Conservation (phyloP, 768 basidiomycete species). For the Lactarius trivialis region DNA sequence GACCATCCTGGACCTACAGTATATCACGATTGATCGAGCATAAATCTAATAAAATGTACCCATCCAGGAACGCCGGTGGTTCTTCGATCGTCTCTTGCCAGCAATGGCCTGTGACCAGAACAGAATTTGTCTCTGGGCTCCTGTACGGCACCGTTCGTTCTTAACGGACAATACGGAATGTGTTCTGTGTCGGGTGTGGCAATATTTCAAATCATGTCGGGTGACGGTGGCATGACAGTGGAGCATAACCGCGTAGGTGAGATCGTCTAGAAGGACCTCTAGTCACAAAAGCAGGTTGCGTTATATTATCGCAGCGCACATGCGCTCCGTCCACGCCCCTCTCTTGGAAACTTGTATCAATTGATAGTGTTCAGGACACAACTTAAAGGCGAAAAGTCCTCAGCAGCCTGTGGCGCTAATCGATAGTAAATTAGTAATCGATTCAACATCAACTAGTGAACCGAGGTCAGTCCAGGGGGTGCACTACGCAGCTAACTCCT, state of each 20-base stretch:
- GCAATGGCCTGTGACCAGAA: background rate
- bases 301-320: background rate
- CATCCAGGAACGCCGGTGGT: no score
- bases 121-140: background rate
- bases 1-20: background rate
- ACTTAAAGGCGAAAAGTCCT: background rate
- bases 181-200: no score
- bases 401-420: background rate
- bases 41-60: background rate
- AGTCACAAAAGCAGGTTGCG: background rate
- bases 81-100: background rate
- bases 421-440: no score
- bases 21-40: background rate
- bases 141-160: background rate
- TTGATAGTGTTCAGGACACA: background rate
- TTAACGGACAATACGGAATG: no score
- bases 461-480: background rate
- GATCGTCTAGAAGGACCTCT: background rate
- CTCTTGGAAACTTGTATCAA: background rate
- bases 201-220: no score
- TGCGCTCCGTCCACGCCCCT: background rate
- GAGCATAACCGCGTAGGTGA: background rate
- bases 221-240: background rate
- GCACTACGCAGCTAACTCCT: background rate
- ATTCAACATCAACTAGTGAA: background rate